Evolutionary conservation across 2,329 filamentous ascomycete species (phyloP), one percentile per base, ranked within the genome.

Genomic region (Byssothecium circinans): DNA sequence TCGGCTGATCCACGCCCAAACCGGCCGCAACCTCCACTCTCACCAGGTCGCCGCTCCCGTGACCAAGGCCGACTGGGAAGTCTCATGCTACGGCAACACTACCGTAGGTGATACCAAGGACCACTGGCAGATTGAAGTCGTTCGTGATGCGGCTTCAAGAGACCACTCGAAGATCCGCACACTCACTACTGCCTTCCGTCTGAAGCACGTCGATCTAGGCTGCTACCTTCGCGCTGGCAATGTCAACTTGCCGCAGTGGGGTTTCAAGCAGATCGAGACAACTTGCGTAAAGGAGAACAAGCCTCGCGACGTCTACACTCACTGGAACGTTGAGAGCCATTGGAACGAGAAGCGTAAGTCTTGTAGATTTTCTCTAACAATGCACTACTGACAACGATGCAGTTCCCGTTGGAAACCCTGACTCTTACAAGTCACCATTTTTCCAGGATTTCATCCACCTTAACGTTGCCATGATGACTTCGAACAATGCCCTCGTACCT

Each of bases 381-480:
- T 53, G 47, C 56, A 50, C 43, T 41, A 52, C 64, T 74, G 76
- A 58, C 40, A 22, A n/a, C 41, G 15, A 11, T 34, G 18, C 34
- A 94, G 89, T 97, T 20, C 92, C 94, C 32, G 84, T 89, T 53
- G 87, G 88, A 61, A 88, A 96, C 72, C 89, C 94, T 45, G 89
- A 88, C 62, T 86, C 89, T 47, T 99, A 96, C 79, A 95, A 89
- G 76, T 97, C 92, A 29, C 94, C 95, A 2, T 99, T 99, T 81
- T 80, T 96, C 67, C 91, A 95, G 69, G 94, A 99, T 73, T 99
- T 99, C 65, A 86, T 99, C 55, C 94, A 99, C 72, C 78, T 97
- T 52, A 99, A 99, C 70, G 94, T 99, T 53, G 94, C 94, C 54
- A 99, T 99, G 94, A 96, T 97, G 92, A 99, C 94, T 3, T 97